Conservation (phyloP, 139 green algal genomes). For the Chlorella sp. region DNA sequence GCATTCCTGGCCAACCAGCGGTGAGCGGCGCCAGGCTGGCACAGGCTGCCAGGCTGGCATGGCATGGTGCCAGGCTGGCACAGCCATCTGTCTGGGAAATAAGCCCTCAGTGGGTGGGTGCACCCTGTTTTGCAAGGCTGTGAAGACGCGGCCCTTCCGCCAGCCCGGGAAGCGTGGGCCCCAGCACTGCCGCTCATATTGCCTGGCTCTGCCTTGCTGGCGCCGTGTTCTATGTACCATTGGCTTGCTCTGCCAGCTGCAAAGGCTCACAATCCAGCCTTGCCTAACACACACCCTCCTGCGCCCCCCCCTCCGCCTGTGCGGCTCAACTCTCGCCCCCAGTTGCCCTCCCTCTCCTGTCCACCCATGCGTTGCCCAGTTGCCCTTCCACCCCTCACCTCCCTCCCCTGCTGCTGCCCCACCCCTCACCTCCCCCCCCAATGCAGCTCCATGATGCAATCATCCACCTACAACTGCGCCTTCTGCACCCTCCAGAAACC, state of each 20-base stretch:
- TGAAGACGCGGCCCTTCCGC: too few species aligned
- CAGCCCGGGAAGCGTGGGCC: too few species aligned
- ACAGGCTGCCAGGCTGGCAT: too few species aligned
- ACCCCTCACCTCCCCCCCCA: background rate
- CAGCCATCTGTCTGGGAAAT: too few species aligned
- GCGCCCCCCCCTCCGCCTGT: background rate
- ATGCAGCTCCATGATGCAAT: conserved; percentile 45
- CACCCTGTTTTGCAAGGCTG: too few species aligned
- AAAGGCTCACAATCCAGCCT: background rate
- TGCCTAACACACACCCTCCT: background rate
- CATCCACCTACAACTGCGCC: conserved; percentile 44
- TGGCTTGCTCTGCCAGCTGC: background rate
- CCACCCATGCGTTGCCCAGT: too few species aligned
- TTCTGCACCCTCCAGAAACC: conserved; percentile 59
- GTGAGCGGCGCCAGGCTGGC: conserved; percentile 8
- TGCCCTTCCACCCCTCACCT: background rate
- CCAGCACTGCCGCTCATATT: background rate
- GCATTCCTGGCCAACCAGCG: conserved; percentile 44
- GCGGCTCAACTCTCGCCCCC: too few species aligned
- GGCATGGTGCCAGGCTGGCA: too few species aligned
- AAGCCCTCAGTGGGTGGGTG: too few species aligned
- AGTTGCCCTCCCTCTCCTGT: background rate
- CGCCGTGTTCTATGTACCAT: background rate
- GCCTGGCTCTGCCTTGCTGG: background rate
- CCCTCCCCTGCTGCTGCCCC: background rate